Evolutionary conservation across 768 basidiomycete genomes (phyloP).

Genomic region (Thelephora aurantiotincta): DNA sequence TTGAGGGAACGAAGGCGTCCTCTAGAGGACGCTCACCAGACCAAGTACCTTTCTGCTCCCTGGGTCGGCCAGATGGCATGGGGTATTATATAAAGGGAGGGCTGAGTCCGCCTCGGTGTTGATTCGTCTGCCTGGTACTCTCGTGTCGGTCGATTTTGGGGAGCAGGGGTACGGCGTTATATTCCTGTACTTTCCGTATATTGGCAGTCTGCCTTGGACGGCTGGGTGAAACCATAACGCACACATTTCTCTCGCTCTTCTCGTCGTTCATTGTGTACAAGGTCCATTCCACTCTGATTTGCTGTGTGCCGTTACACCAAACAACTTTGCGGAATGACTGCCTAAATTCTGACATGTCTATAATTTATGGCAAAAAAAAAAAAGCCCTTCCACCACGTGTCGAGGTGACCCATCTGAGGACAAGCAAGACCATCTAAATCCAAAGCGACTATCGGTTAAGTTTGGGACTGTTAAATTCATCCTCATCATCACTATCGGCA

Average conservation of each 20-base stretch:
- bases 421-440: no score
- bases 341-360: background rate
- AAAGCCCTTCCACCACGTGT: no score
- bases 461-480: constrained; percentile 6
- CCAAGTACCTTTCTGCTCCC: constrained; percentile 23
- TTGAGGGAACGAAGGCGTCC: constrained; percentile 66
- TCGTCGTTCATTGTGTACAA: background rate
- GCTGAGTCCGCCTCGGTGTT: constrained; percentile 42
- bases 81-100: constrained; percentile 1
- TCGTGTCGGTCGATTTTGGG: constrained; percentile 18
- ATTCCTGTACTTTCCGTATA: constrained; percentile 73
- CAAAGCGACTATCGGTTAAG: no score
- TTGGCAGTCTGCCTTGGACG: constrained; percentile 70
- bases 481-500: constrained; percentile 31
- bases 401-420: no score
- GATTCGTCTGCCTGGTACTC: constrained; percentile 33
- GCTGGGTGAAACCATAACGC: constrained; percentile 75
- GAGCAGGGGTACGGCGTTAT: constrained; percentile 43
- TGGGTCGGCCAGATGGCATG: constrained; percentile 6
- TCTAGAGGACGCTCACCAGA: constrained; percentile 37
- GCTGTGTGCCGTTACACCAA: no score
- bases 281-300: no score
- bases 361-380: no score
- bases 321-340: background rate
- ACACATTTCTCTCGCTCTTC: constrained; percentile 28